Evolutionary conservation across 2,329 filamentous ascomycete species (phyloP).

Genomic region (Aspergillus luchuensis): DNA sequence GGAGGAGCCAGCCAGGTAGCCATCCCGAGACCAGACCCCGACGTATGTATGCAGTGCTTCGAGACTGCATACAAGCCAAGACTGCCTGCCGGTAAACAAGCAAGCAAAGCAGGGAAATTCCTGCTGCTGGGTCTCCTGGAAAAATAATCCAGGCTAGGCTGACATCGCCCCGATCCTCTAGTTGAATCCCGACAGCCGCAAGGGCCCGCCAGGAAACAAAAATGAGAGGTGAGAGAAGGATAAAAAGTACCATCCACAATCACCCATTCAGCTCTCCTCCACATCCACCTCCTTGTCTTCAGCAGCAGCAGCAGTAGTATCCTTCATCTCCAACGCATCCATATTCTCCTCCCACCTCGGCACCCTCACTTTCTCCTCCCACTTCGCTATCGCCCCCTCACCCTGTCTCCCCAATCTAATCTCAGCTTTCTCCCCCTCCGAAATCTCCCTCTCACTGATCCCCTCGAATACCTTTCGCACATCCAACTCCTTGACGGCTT

Average conservation of each 20-base stretch:
- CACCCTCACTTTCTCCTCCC: constrained; percentile 37
- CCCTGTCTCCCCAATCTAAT: constrained; percentile 31
- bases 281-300: not conserved
- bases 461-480: constrained; percentile 64
- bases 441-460: constrained; percentile 16
- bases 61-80: too few relatives aligned
- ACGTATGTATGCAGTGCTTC: not conserved
- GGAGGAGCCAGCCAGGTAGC: not conserved
- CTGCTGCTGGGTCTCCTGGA: not conserved
- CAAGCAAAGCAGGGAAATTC: not conserved
- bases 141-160: not conserved
- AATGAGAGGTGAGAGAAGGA: not conserved
- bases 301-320: constrained; percentile 13
- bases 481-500: constrained; percentile 61
- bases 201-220: not conserved
- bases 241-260: not conserved
- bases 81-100: too few relatives aligned
- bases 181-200: not conserved
- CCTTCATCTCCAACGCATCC: constrained; percentile 40
- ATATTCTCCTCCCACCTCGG: constrained; percentile 43
- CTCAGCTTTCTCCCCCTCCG: constrained; percentile 31
- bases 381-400: constrained; percentile 31
- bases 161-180: not conserved
- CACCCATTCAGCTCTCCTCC: not conserved
- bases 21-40: not conserved